A percentile compares a stretch with the other conserved stretches of the same genome.
phyloP scores from a whole-genome alignment of 164 flowering plant genomes.

The Chimonanthus salicifolius region DNA sequence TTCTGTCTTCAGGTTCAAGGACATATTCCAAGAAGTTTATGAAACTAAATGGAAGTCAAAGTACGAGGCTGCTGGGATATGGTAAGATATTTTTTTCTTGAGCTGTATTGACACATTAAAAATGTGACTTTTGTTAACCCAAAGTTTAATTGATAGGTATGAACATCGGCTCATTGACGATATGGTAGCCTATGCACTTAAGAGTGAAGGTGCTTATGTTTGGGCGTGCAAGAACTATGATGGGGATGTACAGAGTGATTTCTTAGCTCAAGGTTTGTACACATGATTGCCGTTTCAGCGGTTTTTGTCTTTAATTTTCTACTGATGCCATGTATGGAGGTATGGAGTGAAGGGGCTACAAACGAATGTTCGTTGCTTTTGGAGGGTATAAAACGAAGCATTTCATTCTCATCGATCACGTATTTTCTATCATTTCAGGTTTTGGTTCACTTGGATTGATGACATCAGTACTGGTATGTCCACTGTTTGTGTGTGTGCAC shows the following conservation, averaged over 20 bases:
- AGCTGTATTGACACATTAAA: background rate
- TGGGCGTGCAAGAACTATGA: slow-evolving; percentile 99
- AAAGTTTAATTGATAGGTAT: slow-evolving; percentile 48
- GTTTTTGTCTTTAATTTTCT: background rate
- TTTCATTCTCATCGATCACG: background rate
- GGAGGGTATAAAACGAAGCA: background rate
- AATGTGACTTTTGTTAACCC: background rate
- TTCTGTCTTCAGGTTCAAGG: slow-evolving; percentile 55
- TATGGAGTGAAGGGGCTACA: background rate
- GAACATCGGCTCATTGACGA: slow-evolving; percentile 97
- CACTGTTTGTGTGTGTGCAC: background rate
- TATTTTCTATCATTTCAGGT: slow-evolving; percentile 37
- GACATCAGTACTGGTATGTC: slow-evolving; percentile 88
- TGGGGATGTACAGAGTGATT: slow-evolving; percentile 99
- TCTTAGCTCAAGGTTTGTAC: slow-evolving; percentile 86
- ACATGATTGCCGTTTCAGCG: background rate
- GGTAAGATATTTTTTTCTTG: slow-evolving; percentile 33
- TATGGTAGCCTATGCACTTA: slow-evolving; percentile 98
- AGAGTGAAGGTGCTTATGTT: slow-evolving; percentile 96
- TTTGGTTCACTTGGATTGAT: slow-evolving; percentile 97
- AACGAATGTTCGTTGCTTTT: background rate
- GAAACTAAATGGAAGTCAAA: slow-evolving; percentile 73
- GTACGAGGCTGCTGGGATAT: slow-evolving; percentile 77
- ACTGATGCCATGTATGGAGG: background rate
- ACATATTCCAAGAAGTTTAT: slow-evolving; percentile 78